Evolutionary conservation across 352 stramenopile species (phyloP).

Genomic region (Phytophthora megakarya): DNA sequence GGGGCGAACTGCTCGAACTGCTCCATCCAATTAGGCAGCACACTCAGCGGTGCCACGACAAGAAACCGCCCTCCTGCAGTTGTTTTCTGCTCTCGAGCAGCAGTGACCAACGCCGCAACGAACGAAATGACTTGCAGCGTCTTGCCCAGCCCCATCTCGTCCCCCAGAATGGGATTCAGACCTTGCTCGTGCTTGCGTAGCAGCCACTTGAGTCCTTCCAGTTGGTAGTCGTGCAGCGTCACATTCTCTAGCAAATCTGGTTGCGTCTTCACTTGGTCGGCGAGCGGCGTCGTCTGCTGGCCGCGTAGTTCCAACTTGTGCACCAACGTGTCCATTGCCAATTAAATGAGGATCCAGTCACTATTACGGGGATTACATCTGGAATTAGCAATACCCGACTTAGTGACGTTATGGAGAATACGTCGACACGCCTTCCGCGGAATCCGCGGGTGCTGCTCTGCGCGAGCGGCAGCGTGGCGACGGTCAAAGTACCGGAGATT

Average conservation of each 20-base stretch:
- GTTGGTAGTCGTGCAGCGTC: slow-evolving; percentile 71
- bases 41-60: slow-evolving; percentile 74
- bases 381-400: slow-evolving; percentile 3
- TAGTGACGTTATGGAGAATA: slow-evolving; percentile 18
- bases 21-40: slow-evolving; percentile 86
- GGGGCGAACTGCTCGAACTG: slow-evolving; percentile 77
- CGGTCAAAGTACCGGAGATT: slow-evolving; percentile 88
- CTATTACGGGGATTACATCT: neutral
- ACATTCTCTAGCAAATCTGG: slow-evolving; percentile 58
- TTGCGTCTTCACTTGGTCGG: slow-evolving; percentile 27
- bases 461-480: slow-evolving; percentile 86
- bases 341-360: neutral
- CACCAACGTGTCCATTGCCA: slow-evolving; percentile 60
- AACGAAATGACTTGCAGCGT: slow-evolving; percentile 83
- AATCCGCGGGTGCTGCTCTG: slow-evolving; percentile 71
- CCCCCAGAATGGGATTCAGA: slow-evolving; percentile 76
- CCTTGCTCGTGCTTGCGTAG: slow-evolving; percentile 61
- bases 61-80: slow-evolving; percentile 37
- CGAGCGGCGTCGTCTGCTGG: slow-evolving; percentile 29
- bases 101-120: slow-evolving; percentile 50
- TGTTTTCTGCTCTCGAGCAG: slow-evolving; percentile 5
- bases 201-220: slow-evolving; percentile 69
- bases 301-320: slow-evolving; percentile 40
- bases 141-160: slow-evolving; percentile 88
- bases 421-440: slow-evolving; percentile 28